Evolutionary conservation across 1,139 yeast species (phyloP).

Genomic region (Debaryomycetaceae sp.): DNA sequence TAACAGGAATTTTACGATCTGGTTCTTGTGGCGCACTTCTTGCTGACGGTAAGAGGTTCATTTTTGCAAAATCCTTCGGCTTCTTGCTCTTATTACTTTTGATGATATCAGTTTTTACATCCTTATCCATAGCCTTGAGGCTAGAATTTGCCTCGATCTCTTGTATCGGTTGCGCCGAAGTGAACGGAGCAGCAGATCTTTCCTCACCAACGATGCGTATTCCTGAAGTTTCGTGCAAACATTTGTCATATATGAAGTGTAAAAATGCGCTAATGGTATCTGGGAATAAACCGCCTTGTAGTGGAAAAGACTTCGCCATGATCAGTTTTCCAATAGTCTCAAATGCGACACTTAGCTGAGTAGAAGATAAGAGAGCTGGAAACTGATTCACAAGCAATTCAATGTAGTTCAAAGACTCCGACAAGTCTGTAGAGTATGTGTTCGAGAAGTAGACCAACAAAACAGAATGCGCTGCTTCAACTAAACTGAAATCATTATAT

Average conservation of each 20-base stretch:
- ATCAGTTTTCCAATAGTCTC: slow-evolving; percentile 54
- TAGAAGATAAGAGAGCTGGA: slow-evolving; percentile 52
- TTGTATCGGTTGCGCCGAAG: slow-evolving; percentile 39
- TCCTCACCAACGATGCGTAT: slow-evolving; percentile 18
- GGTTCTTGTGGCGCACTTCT: slow-evolving; percentile 8
- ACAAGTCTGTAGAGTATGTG: slow-evolving; percentile 19
- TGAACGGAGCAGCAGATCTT: slow-evolving; percentile 17
- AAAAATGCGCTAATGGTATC: slow-evolving; percentile 37
- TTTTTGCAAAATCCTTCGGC: slow-evolving; percentile 26
- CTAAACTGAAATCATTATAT: slow-evolving; percentile 31
- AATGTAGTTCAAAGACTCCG: slow-evolving; percentile 32
- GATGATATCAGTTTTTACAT: slow-evolving; percentile 21
- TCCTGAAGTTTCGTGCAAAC: slow-evolving; percentile 31
- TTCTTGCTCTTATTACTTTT: slow-evolving; percentile 30
- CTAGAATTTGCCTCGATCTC: slow-evolving; percentile 38
- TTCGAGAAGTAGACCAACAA: slow-evolving; percentile 45
- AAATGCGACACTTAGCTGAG: slow-evolving; percentile 57
- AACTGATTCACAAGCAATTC: slow-evolving; percentile 44
- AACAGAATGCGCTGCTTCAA: slow-evolving; percentile 71
- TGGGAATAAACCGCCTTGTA: slow-evolving; percentile 21
- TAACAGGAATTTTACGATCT: slow-evolving; percentile 29
- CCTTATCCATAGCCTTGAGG: slow-evolving; percentile 22
- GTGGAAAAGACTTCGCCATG: slow-evolving; percentile 36
- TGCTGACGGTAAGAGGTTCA: slow-evolving; percentile 16
- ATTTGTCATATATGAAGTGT: slow-evolving; percentile 35